A percentile compares a stretch with the other conserved stretches of the same genome.
These are phyloP conservation scores for Homolaphlyctis polyrhiza DNA, from an alignment of 371 early-diverging fungal species.

Conservation along the genomic window DNA sequence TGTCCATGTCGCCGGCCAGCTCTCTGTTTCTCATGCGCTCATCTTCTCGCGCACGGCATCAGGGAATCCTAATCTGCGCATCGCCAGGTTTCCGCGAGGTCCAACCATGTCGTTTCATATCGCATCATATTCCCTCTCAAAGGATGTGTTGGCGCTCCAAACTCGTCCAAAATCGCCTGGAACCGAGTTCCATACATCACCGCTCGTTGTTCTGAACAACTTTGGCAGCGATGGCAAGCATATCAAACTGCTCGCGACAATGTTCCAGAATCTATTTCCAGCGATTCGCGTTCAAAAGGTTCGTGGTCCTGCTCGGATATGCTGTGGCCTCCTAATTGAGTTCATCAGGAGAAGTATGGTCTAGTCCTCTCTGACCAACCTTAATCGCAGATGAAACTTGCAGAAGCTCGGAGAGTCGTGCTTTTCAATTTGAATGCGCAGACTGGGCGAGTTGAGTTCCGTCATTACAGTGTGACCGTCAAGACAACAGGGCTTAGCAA, in stretches of 20 bases:
- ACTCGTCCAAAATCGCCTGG: slow-evolving; percentile 76
- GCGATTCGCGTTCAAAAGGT: slow-evolving; percentile 86
- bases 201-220: slow-evolving; percentile 87
- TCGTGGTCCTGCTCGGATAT: too few relatives aligned
- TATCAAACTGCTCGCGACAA: slow-evolving; percentile 84
- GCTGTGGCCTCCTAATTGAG: too few relatives aligned
- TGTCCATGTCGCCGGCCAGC: slow-evolving; percentile 77
- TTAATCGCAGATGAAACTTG: slow-evolving; percentile 71
- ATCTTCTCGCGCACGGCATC: slow-evolving; percentile 82
- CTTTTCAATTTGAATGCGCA: slow-evolving; percentile 85
- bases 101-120: slow-evolving; percentile 93
- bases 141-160: slow-evolving; percentile 77
- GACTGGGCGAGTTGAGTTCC: slow-evolving; percentile 77
- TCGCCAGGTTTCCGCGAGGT: slow-evolving; percentile 84
- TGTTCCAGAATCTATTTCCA: slow-evolving; percentile 96
- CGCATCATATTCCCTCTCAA: slow-evolving; percentile 71
- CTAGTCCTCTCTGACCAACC: background rate
- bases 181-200: slow-evolving; percentile 69
- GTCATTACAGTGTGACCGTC: slow-evolving; percentile 87
- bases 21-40: slow-evolving; percentile 83
- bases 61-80: slow-evolving; percentile 68
- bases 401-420: slow-evolving; percentile 85
- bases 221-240: slow-evolving; percentile 76
- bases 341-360: too few relatives aligned
- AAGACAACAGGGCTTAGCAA: slow-evolving; percentile 83